phyloP scores from a whole-genome alignment of 768 basidiomycete species.

The Leccinum truebloodii region DNA sequence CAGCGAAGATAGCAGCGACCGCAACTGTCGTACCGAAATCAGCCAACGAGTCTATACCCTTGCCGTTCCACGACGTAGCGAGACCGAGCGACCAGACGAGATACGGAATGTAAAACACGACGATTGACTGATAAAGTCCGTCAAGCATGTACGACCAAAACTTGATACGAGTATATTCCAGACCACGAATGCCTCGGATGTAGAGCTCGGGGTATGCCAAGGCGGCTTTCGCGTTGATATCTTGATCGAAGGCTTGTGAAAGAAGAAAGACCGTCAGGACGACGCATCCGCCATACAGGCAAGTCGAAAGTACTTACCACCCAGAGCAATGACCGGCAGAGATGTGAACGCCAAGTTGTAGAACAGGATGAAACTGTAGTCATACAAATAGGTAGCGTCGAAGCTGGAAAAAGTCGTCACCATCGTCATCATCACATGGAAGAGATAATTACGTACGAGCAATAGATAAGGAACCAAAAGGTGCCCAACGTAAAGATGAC shows the following conservation, averaged over 20 bases:
- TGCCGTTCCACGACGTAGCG: conserved; percentile 75
- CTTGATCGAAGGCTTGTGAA: conserved; percentile 81
- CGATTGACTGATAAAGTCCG: conserved; percentile 88
- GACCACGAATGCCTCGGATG: conserved; percentile 87
- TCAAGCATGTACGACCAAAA: conserved; percentile 97
- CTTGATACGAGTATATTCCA: conserved; percentile 88
- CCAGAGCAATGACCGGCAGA: conserved; percentile 86
- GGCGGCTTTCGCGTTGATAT: conserved; percentile 86
- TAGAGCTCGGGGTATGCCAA: conserved; percentile 96
- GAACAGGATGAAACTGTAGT: conserved; percentile 91
- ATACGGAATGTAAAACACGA: conserved; percentile 87
- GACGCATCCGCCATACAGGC: background rate
- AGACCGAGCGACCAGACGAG: conserved; percentile 66
- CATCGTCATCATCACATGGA: too few species aligned
- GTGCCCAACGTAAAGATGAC: conserved; percentile 91
- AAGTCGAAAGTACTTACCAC: conserved; percentile 49
- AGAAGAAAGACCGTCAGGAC: background rate
- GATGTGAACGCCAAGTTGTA: conserved; percentile 95
- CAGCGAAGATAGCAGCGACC: conserved; percentile 82
- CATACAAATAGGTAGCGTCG: conserved; percentile 92
- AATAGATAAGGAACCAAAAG: conserved; percentile 94
- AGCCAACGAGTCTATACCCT: conserved; percentile 71
- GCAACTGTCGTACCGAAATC: conserved; percentile 94
- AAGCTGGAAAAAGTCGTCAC: conserved; percentile 51
- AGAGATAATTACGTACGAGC: conserved; percentile 52